A percentile compares a stretch with the other conserved stretches of the same genome.
phyloP scores from a whole-genome alignment of 768 basidiomycete genomes.

The Russula foetens region DNA sequence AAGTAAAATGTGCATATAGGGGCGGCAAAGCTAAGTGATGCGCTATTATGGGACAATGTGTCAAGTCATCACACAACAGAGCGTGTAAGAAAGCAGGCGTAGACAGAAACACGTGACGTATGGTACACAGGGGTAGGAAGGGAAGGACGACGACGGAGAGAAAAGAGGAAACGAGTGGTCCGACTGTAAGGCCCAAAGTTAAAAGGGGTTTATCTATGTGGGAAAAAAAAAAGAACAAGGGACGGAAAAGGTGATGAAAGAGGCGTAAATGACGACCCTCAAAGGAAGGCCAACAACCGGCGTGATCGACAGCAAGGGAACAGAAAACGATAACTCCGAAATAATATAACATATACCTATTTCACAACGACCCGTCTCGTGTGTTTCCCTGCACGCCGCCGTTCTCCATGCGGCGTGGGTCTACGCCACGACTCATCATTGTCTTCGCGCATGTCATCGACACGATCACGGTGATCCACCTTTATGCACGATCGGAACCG shows the following conservation, averaged over 20 bases:
- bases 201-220: background rate
- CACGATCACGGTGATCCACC: constrained; percentile 17
- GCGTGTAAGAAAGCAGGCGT: background rate
- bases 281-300: background rate
- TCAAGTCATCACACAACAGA: background rate
- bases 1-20: constrained; percentile 4
- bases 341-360: background rate
- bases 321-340: constrained; percentile 3
- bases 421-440: constrained; percentile 62
- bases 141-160: background rate
- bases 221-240: background rate
- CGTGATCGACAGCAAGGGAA: constrained; percentile 5
- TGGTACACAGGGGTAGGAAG: constrained; percentile 8
- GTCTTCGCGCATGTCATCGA: constrained; percentile 47
- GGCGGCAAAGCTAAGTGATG: constrained; percentile 6
- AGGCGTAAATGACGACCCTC: constrained; percentile 1
- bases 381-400: constrained; percentile 73
- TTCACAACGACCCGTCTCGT: constrained; percentile 56
- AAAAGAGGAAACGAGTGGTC: background rate
- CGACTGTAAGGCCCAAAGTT: background rate
- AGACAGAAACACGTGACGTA: constrained; percentile 9
- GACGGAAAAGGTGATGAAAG: background rate
- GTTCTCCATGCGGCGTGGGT: constrained; percentile 66
- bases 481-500: constrained; percentile 15
- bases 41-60: background rate